Evolutionary conservation across 371 early-diverging fungal species (phyloP).

Genomic region (Apophysomyces variabilis): DNA sequence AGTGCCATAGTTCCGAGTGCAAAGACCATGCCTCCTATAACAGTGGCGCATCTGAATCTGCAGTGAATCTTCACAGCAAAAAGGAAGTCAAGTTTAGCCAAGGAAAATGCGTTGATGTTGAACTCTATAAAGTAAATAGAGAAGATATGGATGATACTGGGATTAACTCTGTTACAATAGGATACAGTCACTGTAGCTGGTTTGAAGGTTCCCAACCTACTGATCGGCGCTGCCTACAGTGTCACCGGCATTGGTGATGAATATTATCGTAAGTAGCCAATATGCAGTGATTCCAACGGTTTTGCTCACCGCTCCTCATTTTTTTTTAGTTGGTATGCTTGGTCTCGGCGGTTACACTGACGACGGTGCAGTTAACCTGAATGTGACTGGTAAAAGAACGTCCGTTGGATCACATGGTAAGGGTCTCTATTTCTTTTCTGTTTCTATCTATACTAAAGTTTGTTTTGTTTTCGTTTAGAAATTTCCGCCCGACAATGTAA

Average conservation of each 20-base stretch:
- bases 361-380: conserved; percentile 37
- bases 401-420: neutral
- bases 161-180: conserved; percentile 14
- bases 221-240: conserved; percentile 48
- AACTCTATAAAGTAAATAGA: conserved; percentile 40
- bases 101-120: conserved; percentile 45
- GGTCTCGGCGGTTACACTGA: conserved; percentile 46
- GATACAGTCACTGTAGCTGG: conserved; percentile 50
- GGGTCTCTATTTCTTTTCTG: conserved; percentile 1
- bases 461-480: neutral
- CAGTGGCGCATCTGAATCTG: conserved; percentile 36
- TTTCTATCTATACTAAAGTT: neutral
- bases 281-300: neutral
- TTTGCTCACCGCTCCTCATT: neutral
- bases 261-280: conserved; percentile 37
- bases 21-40: conserved; percentile 35
- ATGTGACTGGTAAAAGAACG: neutral
- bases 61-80: conserved; percentile 43
- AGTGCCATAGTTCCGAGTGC: conserved; percentile 47
- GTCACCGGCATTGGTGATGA: conserved; percentile 43
- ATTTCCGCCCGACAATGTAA: conserved; percentile 18
- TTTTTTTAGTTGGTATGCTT: conserved; percentile 23
- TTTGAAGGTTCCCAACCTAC: conserved; percentile 36
- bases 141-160: neutral
- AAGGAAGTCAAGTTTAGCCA: conserved; percentile 43